Conservation (phyloP, 1,284 basidiomycete genomes). For the Pisolithus thermaeus region DNA sequence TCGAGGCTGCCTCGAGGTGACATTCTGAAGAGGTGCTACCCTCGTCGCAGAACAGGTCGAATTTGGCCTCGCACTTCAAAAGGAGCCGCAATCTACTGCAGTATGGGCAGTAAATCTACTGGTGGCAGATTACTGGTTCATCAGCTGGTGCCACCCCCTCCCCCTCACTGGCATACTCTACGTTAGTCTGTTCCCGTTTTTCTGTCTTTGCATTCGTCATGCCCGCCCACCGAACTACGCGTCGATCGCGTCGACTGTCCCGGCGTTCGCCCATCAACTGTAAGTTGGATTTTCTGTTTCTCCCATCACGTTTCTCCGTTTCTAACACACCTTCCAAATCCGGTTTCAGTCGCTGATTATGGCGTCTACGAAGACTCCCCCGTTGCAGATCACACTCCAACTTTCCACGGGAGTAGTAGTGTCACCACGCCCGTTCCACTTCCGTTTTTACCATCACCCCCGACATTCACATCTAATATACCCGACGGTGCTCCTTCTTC, state of each 20-base stretch:
- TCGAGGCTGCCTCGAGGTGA: constrained; percentile 33
- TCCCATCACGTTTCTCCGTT: constrained; percentile 10
- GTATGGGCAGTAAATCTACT: constrained; percentile 9
- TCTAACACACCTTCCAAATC: constrained; percentile 30
- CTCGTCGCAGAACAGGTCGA: constrained; percentile 14
- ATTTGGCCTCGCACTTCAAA: constrained; percentile 30
- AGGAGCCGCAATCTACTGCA: constrained; percentile 18
- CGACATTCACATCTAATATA: constrained; percentile 11
- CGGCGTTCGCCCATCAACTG: constrained; percentile 30
- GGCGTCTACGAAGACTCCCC: constrained; percentile 15
- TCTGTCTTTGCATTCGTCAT: constrained; percentile 14
- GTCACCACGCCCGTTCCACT: neutral
- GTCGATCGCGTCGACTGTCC: constrained; percentile 35
- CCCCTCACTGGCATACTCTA: neutral
- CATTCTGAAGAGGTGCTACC: constrained; percentile 26
- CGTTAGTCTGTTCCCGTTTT: constrained; percentile 4
- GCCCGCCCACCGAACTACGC: constrained; percentile 30
- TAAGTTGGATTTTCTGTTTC: constrained; percentile 15
- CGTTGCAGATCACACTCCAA: constrained; percentile 4
- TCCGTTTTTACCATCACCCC: constrained; percentile 15
- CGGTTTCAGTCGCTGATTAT: constrained; percentile 22
- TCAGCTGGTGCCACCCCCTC: neutral
- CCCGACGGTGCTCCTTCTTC: constrained; percentile 11
- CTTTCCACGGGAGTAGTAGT: constrained; percentile 3
- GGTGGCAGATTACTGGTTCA: constrained; percentile 1